A percentile compares a stretch with the other conserved stretches of the same genome.
phyloP scores from a whole-genome alignment of 768 basidiomycete species.

The Pleurotus tuber-regium region DNA sequence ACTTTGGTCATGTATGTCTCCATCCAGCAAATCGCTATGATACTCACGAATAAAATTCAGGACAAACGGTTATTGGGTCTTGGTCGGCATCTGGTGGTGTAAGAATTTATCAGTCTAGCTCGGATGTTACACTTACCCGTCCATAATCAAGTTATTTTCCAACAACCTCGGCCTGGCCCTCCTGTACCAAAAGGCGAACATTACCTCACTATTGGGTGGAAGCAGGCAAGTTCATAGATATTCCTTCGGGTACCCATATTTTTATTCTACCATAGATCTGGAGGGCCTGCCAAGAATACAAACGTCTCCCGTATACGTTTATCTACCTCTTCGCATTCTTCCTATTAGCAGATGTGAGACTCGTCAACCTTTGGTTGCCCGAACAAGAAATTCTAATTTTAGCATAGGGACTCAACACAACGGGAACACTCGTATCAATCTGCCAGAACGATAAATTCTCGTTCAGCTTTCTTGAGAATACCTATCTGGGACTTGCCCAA shows the following conservation, averaged over 20 bases:
- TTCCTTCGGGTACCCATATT: neutral
- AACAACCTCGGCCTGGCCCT: slow-evolving; percentile 82
- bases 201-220: slow-evolving; percentile 85
- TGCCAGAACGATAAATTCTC: slow-evolving; percentile 79
- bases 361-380: neutral
- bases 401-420: slow-evolving; percentile 75
- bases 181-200: slow-evolving; percentile 71
- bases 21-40: neutral
- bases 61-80: slow-evolving; percentile 73
- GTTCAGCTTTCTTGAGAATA: slow-evolving; percentile 81
- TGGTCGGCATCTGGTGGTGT: slow-evolving; percentile 90
- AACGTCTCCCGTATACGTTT: slow-evolving; percentile 78
- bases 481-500: slow-evolving; percentile 74
- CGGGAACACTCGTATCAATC: slow-evolving; percentile 69
- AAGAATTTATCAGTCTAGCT: slow-evolving; percentile 21
- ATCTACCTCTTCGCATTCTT: slow-evolving; percentile 75
- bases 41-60: slow-evolving; percentile 28
- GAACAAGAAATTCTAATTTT: neutral
- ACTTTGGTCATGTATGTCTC: slow-evolving; percentile 61
- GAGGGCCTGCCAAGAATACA: slow-evolving; percentile 71
- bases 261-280: slow-evolving; percentile 54
- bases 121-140: neutral
- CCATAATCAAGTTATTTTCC: slow-evolving; percentile 71
- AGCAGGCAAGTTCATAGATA: slow-evolving; percentile 49
- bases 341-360: slow-evolving; percentile 70